Percentiles rank a stretch among this genome's conserved stretches.
Conservation (phyloP, 129 eudicot genomes). For the Lonicera japonica region DNA sequence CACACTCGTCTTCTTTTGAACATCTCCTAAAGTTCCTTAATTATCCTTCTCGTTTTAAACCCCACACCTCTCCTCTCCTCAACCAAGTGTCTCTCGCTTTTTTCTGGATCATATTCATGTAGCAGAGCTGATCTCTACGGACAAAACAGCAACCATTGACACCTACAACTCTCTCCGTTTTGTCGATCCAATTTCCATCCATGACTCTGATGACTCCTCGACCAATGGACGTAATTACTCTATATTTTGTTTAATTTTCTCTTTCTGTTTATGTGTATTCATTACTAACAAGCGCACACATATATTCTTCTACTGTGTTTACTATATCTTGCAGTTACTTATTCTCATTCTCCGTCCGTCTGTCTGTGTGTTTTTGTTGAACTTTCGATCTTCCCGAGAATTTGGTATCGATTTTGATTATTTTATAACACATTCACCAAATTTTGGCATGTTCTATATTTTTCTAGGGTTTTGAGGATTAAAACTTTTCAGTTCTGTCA, state of each 20-base stretch:
- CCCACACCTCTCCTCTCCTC: background rate
- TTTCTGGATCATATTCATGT: conserved; percentile 11
- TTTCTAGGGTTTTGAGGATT: conserved; percentile 36
- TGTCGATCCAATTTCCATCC: conserved; percentile 35
- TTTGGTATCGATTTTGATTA: background rate
- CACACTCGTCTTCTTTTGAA: background rate
- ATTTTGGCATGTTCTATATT: conserved; percentile 9
- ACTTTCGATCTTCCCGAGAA: conserved; percentile 19
- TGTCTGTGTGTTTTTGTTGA: background rate
- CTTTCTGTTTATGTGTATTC: conserved; percentile 1
- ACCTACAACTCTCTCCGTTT: conserved; percentile 23
- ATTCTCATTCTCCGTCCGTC: conserved; percentile 1
- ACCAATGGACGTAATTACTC: conserved; percentile 35
- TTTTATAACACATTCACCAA: background rate
- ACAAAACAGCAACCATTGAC: conserved; percentile 5
- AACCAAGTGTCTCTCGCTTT: background rate
- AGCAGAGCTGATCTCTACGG: conserved; percentile 11
- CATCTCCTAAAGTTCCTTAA: conserved; percentile 1
- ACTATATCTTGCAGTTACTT: conserved; percentile 2
- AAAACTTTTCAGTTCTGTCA: conserved; percentile 4
- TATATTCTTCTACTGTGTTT: conserved; percentile 2
- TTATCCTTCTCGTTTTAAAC: conserved; percentile 8
- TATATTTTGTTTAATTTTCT: background rate
- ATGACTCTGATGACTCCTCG: conserved; percentile 75
- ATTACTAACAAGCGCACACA: conserved; percentile 5